Base-by-base conservation (phyloP, 2,329 filamentous ascomycete genomes). In the Hawksworthiomyces lignivorus region DNA sequence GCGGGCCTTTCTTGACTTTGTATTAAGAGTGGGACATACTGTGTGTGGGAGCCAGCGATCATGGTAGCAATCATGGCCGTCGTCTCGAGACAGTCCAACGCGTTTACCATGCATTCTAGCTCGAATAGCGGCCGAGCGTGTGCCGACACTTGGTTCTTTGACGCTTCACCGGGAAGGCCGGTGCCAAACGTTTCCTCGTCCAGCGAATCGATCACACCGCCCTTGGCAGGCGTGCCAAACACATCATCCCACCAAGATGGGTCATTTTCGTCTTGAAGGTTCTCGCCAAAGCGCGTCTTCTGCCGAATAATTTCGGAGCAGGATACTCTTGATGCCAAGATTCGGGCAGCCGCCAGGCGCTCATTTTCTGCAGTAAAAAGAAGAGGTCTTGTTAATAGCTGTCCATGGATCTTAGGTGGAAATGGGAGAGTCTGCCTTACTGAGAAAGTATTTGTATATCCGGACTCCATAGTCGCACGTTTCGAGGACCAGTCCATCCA, bases 381-480 rank as follows among this genome's bases (percentile, higher is more conserved):
- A 29, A 19, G n/a, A n/a, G n/a, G n/a, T n/a, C n/a, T n/a, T n/a
- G n/a, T n/a, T n/a, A n/a, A n/a, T n/a, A n/a, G n/a, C n/a, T n/a
- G n/a, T n/a, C n/a, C n/a, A n/a, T n/a, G n/a, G n/a, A n/a, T n/a
- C n/a, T n/a, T 35, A 18, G 12, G 36, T 39, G 35, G 36, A 6
- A 10, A 15, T 5, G 27, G 32, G 12, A 26, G n/a, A 24, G 74
- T n/a, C n/a, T n/a, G n/a, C n/a, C 87, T 70, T 76, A 94, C 87
- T 74, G 35, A 94, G 72, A 55, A 96, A 88, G 47, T 82, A 80
- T 55, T 84, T 84, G 64, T 95, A 87, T n/a, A 89, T 74, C 52
- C 79, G 73, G 22, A 77, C 75, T 31, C 87, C 80, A 35, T 55
- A 62, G 20, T 53, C 52, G 50, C 59, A 62, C 26, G 59, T 60